These are phyloP conservation scores for Lophiostoma macrostomum DNA, from an alignment of 495 filamentous ascomycete genomes.

Conservation along the genomic window DNA sequence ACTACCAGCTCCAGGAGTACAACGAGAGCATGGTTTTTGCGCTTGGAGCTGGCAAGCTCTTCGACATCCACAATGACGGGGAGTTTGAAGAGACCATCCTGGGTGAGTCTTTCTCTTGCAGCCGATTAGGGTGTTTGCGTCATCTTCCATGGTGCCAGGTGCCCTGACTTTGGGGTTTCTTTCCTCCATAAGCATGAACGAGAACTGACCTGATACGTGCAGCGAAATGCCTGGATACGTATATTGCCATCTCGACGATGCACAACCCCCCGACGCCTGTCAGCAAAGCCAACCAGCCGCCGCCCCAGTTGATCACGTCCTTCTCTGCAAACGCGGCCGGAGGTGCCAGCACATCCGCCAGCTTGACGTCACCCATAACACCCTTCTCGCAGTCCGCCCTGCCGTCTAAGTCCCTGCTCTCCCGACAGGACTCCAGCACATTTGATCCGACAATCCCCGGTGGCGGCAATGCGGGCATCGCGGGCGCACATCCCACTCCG, in stretches of 20 bases:
- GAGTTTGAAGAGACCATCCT: slow-evolving; percentile 99
- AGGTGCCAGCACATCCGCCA: slow-evolving; percentile 62
- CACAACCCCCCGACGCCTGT: slow-evolving; percentile 57
- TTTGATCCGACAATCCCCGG: slow-evolving; percentile 55
- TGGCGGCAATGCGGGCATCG: slow-evolving; percentile 51
- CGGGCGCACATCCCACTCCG: slow-evolving; percentile 53
- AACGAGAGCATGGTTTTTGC: slow-evolving; percentile 99
- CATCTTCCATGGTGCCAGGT: too few relatives aligned
- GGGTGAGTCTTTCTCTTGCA: slow-evolving; percentile 48
- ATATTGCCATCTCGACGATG: slow-evolving; percentile 78
- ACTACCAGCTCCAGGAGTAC: slow-evolving; percentile 98
- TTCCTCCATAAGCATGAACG: too few relatives aligned
- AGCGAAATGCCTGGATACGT: slow-evolving; percentile 96
- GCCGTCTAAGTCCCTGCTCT: slow-evolving; percentile 89
- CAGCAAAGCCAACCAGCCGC: slow-evolving; percentile 49
- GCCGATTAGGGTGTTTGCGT: too few relatives aligned
- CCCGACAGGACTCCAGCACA: slow-evolving; percentile 64
- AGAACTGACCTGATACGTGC: too few relatives aligned
- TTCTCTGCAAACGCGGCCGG: slow-evolving; percentile 63
- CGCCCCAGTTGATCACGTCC: slow-evolving; percentile 69
- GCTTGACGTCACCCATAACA: slow-evolving; percentile 79
- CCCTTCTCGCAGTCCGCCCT: slow-evolving; percentile 89
- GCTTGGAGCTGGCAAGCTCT: slow-evolving; percentile 89
- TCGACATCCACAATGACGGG: slow-evolving; percentile 83
- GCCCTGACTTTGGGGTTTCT: too few relatives aligned